These are phyloP conservation scores for Nemania sp. DNA, from an alignment of 2,329 filamentous ascomycete species.

Conservation along the genomic window DNA sequence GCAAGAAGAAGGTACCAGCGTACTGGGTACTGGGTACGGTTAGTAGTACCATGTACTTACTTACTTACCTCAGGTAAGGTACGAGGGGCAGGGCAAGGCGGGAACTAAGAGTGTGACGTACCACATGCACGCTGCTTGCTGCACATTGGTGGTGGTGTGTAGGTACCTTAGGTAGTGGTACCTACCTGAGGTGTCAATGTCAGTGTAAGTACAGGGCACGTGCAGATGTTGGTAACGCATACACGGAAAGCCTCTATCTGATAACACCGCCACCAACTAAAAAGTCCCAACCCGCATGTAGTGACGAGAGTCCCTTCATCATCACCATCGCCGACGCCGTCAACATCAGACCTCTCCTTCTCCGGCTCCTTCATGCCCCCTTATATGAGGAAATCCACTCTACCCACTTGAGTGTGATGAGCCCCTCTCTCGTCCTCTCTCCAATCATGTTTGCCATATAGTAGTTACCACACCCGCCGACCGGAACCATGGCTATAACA, in stretches of 20 bases:
- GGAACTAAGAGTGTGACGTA: slow-evolving; percentile 2
- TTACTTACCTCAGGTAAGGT: no score
- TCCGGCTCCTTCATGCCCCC: no score
- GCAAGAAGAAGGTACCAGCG: neutral
- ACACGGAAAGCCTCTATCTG: neutral
- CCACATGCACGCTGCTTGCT: neutral
- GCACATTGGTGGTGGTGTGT: no score
- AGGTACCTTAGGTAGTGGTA: no score
- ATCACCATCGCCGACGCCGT: neutral
- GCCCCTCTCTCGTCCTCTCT: no score
- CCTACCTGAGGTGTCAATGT: neutral
- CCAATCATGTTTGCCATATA: slow-evolving; percentile 25
- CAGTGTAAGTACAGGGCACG: no score
- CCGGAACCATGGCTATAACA: slow-evolving; percentile 37
- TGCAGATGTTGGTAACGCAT: neutral
- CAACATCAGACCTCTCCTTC: neutral
- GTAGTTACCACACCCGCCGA: slow-evolving; percentile 11
- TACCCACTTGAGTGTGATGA: no score
- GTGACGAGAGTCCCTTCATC: no score
- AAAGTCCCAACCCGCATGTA: no score
- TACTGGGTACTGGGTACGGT: no score
- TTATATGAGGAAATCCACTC: neutral
- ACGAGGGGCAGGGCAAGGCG: slow-evolving; percentile 16
- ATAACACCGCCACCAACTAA: slow-evolving; percentile 4
- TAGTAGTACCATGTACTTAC: no score